Evolutionary conservation across 148 eudicot species (phyloP).

Genomic region (Polygonum aviculare): DNA sequence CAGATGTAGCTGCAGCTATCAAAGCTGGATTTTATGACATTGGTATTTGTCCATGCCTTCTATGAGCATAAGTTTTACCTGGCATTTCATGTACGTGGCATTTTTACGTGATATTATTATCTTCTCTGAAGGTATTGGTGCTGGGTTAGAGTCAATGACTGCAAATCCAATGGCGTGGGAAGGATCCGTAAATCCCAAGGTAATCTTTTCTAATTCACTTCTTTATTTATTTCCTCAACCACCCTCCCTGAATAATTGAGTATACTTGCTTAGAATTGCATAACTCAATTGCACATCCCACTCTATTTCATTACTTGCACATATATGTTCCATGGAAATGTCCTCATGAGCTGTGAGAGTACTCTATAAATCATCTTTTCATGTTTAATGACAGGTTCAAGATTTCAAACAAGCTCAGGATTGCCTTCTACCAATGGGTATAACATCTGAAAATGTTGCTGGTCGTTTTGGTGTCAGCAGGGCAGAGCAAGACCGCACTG

Average conservation of each 20-base stretch:
- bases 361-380: not conserved
- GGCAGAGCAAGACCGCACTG: slow-evolving; percentile 95
- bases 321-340: not conserved
- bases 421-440: slow-evolving; percentile 97
- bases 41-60: slow-evolving; percentile 31
- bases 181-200: slow-evolving; percentile 83
- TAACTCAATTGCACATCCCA: not conserved
- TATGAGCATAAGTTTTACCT: not conserved
- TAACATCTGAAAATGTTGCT: slow-evolving; percentile 97
- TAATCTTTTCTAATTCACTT: slow-evolving; percentile 18
- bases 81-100: not conserved
- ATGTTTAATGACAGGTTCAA: slow-evolving; percentile 42
- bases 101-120: not conserved
- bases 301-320: not conserved
- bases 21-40: slow-evolving; percentile 98
- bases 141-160: slow-evolving; percentile 94
- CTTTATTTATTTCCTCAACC: not conserved
- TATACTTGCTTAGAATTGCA: not conserved
- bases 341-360: not conserved
- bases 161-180: slow-evolving; percentile 83
- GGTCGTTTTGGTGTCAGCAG: slow-evolving; percentile 78
- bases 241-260: not conserved
- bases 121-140: slow-evolving; percentile 70
- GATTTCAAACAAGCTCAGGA: slow-evolving; percentile 67
- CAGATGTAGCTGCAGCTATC: slow-evolving; percentile 98